Conservation (phyloP, 164 flowering plant genomes). For the Berberis thunbergii region DNA sequence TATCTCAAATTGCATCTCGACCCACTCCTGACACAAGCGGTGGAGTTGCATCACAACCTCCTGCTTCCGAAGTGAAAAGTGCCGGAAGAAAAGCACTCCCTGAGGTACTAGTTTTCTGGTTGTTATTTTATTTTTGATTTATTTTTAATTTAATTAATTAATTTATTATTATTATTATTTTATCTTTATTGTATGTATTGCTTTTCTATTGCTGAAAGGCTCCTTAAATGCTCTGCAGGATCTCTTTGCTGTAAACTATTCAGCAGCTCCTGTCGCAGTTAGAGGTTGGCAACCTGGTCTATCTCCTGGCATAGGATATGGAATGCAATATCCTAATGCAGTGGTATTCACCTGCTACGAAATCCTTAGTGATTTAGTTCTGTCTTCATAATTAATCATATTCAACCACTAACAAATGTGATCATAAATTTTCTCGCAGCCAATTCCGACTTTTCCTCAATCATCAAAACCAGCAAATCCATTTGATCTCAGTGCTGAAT, state of each 20-base stretch:
- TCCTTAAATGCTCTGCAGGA: constrained; percentile 37
- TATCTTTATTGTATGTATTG: not conserved
- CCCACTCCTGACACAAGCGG: constrained; percentile 17
- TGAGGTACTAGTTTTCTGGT: constrained; percentile 29
- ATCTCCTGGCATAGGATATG: constrained; percentile 42
- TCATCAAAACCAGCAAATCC: constrained; percentile 62
- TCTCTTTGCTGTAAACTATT: constrained; percentile 54
- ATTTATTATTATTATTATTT: too few relatives aligned
- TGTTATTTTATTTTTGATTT: too few relatives aligned
- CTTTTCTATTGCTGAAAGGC: not conserved
- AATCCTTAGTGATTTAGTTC: not conserved
- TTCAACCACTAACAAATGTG: not conserved
- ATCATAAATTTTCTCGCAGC: constrained; percentile 26
- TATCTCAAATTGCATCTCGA: constrained; percentile 24
- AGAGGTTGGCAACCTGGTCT: constrained; percentile 56
- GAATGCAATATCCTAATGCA: constrained; percentile 57
- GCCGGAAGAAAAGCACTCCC: constrained; percentile 69
- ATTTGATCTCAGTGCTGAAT: constrained; percentile 55
- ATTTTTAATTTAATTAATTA: too few relatives aligned
- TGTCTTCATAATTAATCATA: not conserved
- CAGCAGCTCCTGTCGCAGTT: constrained; percentile 20
- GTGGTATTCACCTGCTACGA: constrained; percentile 24
- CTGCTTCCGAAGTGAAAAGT: constrained; percentile 30
- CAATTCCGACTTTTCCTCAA: constrained; percentile 33
- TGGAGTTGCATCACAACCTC: constrained; percentile 25